Base-by-base conservation (phyloP, 305 asterid species). In the Fraxinus floribunda region DNA sequence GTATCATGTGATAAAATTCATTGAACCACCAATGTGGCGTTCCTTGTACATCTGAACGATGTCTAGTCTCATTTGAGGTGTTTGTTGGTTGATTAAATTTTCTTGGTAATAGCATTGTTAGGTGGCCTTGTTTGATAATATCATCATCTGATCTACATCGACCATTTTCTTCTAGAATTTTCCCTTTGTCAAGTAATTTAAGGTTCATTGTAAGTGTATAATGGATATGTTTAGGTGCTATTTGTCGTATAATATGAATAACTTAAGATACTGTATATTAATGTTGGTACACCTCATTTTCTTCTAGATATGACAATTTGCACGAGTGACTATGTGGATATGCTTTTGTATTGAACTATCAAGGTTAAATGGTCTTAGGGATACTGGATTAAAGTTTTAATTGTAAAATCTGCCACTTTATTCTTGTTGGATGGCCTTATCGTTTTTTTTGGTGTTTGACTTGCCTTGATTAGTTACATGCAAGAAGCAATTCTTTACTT, bases 331-430 rank as follows among this genome's bases (percentile, higher is more conserved):
- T 15, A 7, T 22, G 75, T 68, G 75, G 75, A 70, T 70, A 70
- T 70, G 22, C 10, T 13, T 30, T 30, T 70, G 11, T 70, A 70
- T 70, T 70, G 38, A 22, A 49, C 30, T 20, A 72, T 10, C 78
- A 68, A 55, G 29, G 75, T 44, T 79, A 75, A 75, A 78, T 38
- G 74, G 86, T 83, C 83, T 44, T 49, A 68, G 60, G 55, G 77
- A 82, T n/a, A 36, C 74, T 75, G 46, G 68, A 81, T 26, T 30
- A n/a, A 39, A 44, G 41, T 46, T 82, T 71, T 22, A 80, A 62
- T 66, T 46, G 41, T 73, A 18, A 62, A 79, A 49, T 52, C 71
- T 2, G 44, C 83, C 71, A 30, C 15, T 35, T 55, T 71, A 72
- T 79, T 75, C 78, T 55, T 46, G 35, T 81, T 44, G 76, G 55